phyloP scores from a whole-genome alignment of 352 stramenopile species.

The Lagenidium sp. region DNA sequence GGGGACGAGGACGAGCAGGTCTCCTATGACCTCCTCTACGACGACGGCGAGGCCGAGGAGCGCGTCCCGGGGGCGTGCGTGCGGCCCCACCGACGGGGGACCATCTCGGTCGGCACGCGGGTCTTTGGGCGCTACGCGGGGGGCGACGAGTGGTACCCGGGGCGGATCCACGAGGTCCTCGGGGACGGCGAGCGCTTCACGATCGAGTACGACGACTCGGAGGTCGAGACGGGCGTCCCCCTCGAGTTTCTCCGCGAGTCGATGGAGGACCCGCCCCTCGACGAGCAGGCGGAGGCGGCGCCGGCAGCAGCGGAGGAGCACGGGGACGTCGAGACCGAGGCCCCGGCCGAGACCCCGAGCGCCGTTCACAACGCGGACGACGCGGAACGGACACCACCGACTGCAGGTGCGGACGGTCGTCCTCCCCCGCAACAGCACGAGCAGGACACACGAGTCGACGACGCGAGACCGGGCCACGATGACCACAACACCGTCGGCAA shows the following conservation, averaged over 20 bases:
- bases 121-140: constrained; percentile 59
- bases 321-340: background rate
- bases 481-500: background rate
- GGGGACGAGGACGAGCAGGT: constrained; percentile 1
- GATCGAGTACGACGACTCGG: constrained; percentile 75
- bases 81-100: constrained; percentile 43
- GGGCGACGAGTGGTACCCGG: constrained; percentile 62
- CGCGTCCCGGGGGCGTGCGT: constrained; percentile 30
- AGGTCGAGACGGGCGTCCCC: constrained; percentile 49
- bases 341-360: background rate
- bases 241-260: constrained; percentile 45
- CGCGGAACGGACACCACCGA: background rate
- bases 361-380: background rate
- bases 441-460: background rate
- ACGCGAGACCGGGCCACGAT: background rate
- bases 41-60: constrained; percentile 61
- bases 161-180: constrained; percentile 46
- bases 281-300: background rate
- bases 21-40: constrained; percentile 58
- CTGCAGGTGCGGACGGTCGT: too few relatives aligned
- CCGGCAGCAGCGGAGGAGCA: background rate
- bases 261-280: constrained; percentile 2
- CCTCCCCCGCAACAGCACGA: too few relatives aligned
- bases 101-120: constrained; percentile 62
- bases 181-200: constrained; percentile 60